phyloP scores from a whole-genome alignment of 1,284 basidiomycete species.

The Malassezia psittaci region DNA sequence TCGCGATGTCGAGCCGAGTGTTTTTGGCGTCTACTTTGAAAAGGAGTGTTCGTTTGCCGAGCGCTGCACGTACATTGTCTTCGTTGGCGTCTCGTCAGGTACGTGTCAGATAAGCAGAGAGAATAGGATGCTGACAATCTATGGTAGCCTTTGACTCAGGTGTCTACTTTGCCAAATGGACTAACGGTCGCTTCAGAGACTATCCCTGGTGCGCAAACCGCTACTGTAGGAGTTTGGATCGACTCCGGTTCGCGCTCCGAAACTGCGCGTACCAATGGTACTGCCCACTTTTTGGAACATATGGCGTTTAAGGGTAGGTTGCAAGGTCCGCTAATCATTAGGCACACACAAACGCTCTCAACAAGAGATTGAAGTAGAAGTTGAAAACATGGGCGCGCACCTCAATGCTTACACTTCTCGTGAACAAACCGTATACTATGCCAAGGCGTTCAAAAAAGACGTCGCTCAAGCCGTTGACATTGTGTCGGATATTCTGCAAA shows the following conservation, averaged over 20 bases:
- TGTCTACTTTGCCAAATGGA: slow-evolving; percentile 40
- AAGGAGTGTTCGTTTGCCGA: slow-evolving; percentile 10
- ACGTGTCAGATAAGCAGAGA: background rate
- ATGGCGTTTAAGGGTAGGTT: slow-evolving; percentile 58
- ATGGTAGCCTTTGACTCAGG: slow-evolving; percentile 33
- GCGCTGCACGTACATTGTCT: slow-evolving; percentile 12
- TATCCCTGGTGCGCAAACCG: slow-evolving; percentile 86
- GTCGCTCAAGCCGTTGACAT: slow-evolving; percentile 85
- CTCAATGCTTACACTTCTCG: slow-evolving; percentile 97
- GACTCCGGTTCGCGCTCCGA: slow-evolving; percentile 95
- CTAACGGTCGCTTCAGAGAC: slow-evolving; percentile 57
- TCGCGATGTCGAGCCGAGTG: slow-evolving; percentile 17
- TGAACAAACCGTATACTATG: slow-evolving; percentile 99
- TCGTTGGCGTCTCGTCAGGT: slow-evolving; percentile 9
- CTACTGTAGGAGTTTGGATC: slow-evolving; percentile 97
- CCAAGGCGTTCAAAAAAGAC: slow-evolving; percentile 96
- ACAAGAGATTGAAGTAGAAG: slow-evolving; percentile 86
- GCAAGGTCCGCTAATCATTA: slow-evolving; percentile 21
- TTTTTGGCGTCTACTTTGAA: slow-evolving; percentile 15
- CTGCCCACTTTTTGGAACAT: slow-evolving; percentile 97
- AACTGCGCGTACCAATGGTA: slow-evolving; percentile 84
- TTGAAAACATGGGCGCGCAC: slow-evolving; percentile 95
- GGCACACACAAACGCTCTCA: slow-evolving; percentile 84
- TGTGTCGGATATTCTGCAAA: slow-evolving; percentile 95
- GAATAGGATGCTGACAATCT: too few species aligned